A percentile compares a stretch with the other conserved stretches of the same genome.
phyloP scores from a whole-genome alignment of 2,329 filamentous ascomycete species.

The Microsporum canis region DNA sequence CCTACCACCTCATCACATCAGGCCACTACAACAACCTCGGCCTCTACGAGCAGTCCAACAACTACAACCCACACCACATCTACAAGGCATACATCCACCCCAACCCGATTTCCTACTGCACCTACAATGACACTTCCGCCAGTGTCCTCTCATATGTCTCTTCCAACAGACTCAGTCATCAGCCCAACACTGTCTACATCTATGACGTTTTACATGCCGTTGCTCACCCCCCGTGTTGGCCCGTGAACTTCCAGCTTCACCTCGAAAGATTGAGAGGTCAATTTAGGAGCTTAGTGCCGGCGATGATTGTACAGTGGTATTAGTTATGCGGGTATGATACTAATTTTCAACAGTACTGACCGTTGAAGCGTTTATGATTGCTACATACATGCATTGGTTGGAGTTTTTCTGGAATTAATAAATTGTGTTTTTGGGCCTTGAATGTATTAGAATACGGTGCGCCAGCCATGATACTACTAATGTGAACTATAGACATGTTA shows the following conservation, averaged over 20 bases:
- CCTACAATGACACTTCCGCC: background rate
- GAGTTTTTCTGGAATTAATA: background rate
- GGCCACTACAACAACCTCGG: background rate
- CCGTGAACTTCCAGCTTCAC: background rate
- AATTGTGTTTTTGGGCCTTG: background rate
- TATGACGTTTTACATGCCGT: background rate
- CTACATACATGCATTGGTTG: background rate
- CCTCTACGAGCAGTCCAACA: background rate
- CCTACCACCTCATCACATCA: background rate
- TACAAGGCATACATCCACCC: background rate
- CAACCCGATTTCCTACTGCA: background rate
- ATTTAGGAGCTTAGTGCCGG: background rate
- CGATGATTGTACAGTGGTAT: background rate
- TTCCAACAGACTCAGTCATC: background rate
- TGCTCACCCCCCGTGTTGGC: background rate
- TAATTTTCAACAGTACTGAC: background rate
- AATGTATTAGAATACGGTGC: background rate
- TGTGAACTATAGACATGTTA: background rate
- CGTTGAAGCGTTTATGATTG: background rate
- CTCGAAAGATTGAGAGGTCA: background rate
- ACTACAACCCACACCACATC: background rate
- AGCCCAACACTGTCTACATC: background rate
- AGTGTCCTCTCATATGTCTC: background rate
- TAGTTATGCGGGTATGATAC: background rate
- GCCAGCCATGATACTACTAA: background rate